Evolutionary conservation across 192 early-diverging fungal genomes (phyloP), one percentile per base, ranked within the genome.

Genomic region (Coemansia sp.): DNA sequence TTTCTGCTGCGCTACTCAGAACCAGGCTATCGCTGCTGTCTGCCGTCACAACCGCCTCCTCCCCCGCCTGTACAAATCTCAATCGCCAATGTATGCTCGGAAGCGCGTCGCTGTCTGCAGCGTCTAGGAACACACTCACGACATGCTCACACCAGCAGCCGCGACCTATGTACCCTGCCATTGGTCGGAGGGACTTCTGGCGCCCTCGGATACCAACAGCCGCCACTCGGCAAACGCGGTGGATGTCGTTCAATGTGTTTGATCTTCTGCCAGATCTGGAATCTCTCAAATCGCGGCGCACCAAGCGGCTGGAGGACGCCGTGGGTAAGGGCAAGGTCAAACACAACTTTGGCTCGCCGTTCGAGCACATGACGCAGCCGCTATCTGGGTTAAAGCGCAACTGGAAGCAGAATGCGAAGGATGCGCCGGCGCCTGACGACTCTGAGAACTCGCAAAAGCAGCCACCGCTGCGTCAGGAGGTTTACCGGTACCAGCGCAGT

Each of bases 251-350:
- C 63, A 79, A 79, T 60, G 72, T 79, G 70, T 79, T 79, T 63
- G 76, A 79, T 48, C 67, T 79, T 53, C 67, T 79, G 35, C 76
- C 76, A 0, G 76, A 73, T 40, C 76, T 79, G 9, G 71, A 79
- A 34, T 39, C 51, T 25, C 67, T 79, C 29, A 67, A 64, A 55
- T 66, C 58, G 25, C 68, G 72, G 21, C 65, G 76, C 37, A 69
- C 76, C 0, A 59, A 69, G 46, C 63, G 51, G 21, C 62, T 79
- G 23, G 71, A 70, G 55, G 71, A 69, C 20, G 76, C 76, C 25
- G 76, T 79, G 7, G 70, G 52, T 20, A 64, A 68, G 64, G 76
- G 76, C 59, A 79, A 58, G 30, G 67, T 69, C 7, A 23, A 40
- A 21, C 66, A 72, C 28, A 52, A 56, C 31, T 68, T 71, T 56